Conservation (phyloP, 2,329 filamentous ascomycete genomes). For the Hypoxylon sp. region DNA sequence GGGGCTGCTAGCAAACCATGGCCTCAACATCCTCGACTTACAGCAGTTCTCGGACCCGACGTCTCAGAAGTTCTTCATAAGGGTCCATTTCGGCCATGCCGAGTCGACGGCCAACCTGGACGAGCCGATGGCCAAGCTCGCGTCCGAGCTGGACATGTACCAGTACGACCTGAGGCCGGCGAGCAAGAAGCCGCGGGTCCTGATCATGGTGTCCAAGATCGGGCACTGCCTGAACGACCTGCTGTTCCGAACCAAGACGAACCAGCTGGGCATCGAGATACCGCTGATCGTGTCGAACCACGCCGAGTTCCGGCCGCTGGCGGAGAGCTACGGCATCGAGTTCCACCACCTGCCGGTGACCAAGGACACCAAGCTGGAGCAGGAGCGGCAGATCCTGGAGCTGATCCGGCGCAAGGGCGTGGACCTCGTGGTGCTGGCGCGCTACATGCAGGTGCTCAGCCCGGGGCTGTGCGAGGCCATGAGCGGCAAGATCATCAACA, state of each 20-base stretch:
- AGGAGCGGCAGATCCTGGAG: conserved; percentile 75
- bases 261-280: conserved; percentile 77
- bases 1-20: conserved; percentile 74
- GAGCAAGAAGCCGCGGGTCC: conserved; percentile 73
- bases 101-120: conserved; percentile 60
- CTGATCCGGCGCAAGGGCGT: conserved; percentile 73
- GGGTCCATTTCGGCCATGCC: conserved; percentile 78
- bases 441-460: conserved; percentile 88
- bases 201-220: conserved; percentile 92
- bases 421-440: conserved; percentile 81
- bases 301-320: conserved; percentile 73
- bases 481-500: conserved; percentile 90
- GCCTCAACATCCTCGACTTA: conserved; percentile 83
- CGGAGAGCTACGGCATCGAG: conserved; percentile 75
- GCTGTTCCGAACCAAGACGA: conserved; percentile 78
- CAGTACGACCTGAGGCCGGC: conserved; percentile 72
- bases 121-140: conserved; percentile 66
- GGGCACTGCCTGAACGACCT: conserved; percentile 87
- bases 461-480: conserved; percentile 78
- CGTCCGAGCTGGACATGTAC: conserved; percentile 70
- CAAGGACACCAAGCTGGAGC: conserved; percentile 76
- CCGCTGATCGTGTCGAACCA: conserved; percentile 86
- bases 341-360: conserved; percentile 85
- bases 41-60: conserved; percentile 83
- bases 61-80: conserved; percentile 85